A percentile compares a stretch with the other conserved stretches of the same genome.
Evolutionary conservation across 495 filamentous ascomycete species (phyloP).

Genomic region (Aspergillus indologenus): DNA sequence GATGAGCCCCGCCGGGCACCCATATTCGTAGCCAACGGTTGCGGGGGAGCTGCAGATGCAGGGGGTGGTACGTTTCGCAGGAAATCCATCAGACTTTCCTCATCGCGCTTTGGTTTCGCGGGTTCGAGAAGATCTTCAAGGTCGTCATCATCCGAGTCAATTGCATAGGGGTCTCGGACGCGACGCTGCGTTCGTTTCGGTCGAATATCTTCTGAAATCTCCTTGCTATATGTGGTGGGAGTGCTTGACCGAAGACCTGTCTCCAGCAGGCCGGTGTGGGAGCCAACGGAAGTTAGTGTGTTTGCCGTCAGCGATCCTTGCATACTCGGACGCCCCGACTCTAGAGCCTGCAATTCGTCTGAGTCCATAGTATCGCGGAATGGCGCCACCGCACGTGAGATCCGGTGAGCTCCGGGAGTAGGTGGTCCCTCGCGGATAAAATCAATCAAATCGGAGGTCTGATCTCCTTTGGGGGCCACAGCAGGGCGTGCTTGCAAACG

Average conservation of each 20-base stretch:
- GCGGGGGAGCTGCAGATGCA: conserved; percentile 44
- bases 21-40: conserved; percentile 28
- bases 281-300: conserved; percentile 52
- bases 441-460: conserved; percentile 84
- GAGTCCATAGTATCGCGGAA: conserved; percentile 85
- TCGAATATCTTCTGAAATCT: conserved; percentile 25
- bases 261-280: conserved; percentile 56
- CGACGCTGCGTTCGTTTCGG: conserved; percentile 67
- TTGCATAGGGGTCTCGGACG: conserved; percentile 84
- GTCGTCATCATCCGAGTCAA: conserved; percentile 79
- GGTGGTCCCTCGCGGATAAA: conserved; percentile 87
- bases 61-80: conserved; percentile 73
- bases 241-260: conserved; percentile 26
- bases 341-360: conserved; percentile 59
- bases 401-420: conserved; percentile 55
- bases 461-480: conserved; percentile 54
- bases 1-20: conserved; percentile 50
- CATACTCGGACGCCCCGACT: conserved; percentile 35
- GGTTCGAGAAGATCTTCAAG: conserved; percentile 57
- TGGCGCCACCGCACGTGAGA: conserved; percentile 79
- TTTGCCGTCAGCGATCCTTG: conserved; percentile 43
- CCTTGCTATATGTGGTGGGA: conserved; percentile 14
- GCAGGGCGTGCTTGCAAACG: conserved; percentile 71
- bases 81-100: conserved; percentile 84
- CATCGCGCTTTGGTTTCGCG: conserved; percentile 45